Evolutionary conservation across 2,329 filamentous ascomycete genomes (phyloP), one percentile per base, ranked within the genome.

Genomic region (Claviceps spartinae): DNA sequence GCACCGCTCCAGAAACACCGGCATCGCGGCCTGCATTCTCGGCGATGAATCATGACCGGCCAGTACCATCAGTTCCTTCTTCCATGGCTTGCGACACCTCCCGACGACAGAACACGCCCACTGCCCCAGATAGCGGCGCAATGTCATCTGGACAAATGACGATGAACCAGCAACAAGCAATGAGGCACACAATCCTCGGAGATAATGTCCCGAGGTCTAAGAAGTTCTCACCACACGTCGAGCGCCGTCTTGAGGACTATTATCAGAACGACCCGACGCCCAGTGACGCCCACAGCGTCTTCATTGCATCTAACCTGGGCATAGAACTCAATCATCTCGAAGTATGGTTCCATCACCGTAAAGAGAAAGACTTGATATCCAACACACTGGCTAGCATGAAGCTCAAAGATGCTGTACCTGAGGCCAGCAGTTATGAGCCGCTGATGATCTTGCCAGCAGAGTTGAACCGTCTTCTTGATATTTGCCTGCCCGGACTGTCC

Each of bases 311-410:
- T 0, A 79, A 74, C 42, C 62, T 79, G 2, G 73, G 74, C 14
- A 71, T 77, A 24, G 74, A 78, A 52, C 68, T 70, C 3, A 63
- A 67, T 47, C 73, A 78, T 55, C 68, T 80, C 30, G 69, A 76
- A 52, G 69, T 76, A 51, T 80, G 77, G 77, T 79, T 78, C 58
- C 70, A 75, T 54, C 73, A 77, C 54, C 72, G 75, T 20, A 69
- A 74, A 34, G 70, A 77, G 48, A 70, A 70, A 48, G 74, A 77
- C 54, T 62, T 67, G 18, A 69, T 74, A 36, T 66, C 65, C 2
- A 66, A 68, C 54, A 71, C 70, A 47, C 63, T 77, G 5, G 72
- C 73, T 38, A 69, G 63, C 40, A 65, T 77, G 22, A 67, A 63
- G 44, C 64, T 72, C 40, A 68, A 68, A 20, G 68, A 71, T 26